Evolutionary conservation across 768 basidiomycete genomes (phyloP).

Genomic region (Lactifluus volemus): DNA sequence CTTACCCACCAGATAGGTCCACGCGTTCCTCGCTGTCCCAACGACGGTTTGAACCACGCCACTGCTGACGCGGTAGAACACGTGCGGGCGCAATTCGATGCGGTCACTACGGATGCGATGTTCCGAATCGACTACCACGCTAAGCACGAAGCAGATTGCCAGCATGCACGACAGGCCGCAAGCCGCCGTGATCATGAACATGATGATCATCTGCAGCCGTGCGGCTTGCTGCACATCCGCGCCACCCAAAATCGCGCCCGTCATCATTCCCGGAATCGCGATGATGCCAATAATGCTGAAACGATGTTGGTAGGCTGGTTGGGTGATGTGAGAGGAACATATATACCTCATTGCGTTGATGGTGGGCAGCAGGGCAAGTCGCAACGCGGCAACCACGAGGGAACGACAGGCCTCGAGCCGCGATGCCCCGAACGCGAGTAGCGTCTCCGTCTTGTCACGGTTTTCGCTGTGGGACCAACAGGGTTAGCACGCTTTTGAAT

Average conservation of each 20-base stretch:
- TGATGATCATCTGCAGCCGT: conserved; percentile 84
- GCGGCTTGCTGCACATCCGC: conserved; percentile 80
- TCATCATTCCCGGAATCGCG: conserved; percentile 88
- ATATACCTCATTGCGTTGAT: conserved; percentile 78
- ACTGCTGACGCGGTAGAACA: background rate
- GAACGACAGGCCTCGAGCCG: conserved; percentile 78
- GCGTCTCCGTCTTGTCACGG: conserved; percentile 75
- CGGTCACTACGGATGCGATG: conserved; percentile 57
- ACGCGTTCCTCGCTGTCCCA: background rate
- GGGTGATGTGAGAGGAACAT: background rate
- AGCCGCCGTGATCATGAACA: conserved; percentile 85
- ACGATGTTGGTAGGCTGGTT: background rate
- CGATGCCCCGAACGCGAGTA: conserved; percentile 79
- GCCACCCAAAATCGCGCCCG: conserved; percentile 82
- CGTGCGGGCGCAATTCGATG: conserved; percentile 33
- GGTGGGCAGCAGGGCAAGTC: conserved; percentile 68
- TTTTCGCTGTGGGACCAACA: conserved; percentile 48
- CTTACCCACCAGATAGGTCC: background rate
- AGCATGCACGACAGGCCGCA: conserved; percentile 63
- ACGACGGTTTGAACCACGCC: background rate
- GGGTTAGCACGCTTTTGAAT: background rate
- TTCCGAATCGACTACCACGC: conserved; percentile 57
- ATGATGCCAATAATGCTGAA: conserved; percentile 65
- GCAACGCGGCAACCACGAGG: conserved; percentile 69
- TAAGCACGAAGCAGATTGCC: conserved; percentile 51